Base-by-base conservation (phyloP, 2,329 filamentous ascomycete genomes). In the Penicillium sp. region DNA sequence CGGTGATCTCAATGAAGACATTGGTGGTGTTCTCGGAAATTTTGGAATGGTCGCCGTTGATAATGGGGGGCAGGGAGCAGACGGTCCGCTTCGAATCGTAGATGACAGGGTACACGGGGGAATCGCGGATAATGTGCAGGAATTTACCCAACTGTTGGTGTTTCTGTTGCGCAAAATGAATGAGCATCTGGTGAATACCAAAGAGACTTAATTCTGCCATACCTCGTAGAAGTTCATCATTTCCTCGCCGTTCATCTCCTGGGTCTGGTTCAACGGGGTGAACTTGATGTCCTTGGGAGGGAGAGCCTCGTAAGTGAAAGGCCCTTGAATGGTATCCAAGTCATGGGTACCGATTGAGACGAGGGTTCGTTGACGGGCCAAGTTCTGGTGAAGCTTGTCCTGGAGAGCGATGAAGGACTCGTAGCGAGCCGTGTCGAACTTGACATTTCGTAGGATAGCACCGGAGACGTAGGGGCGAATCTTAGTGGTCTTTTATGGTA, bases 261-360 rank as follows among this genome's bases (percentile, higher is more conserved):
- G 89, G 26, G 85, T 89, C 80, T 98, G 93, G 80, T 98, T 99
- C 63, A 99, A 80, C 23, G 95, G 95, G 19, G 82, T 80, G 76
- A 99, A 99, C 69, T 88, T 88, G 78, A 99, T 96, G 66, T 97
- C 87, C 76, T 92, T 88, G n/a, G 95, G 95, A 48, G 90, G 82
- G 31, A 93, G 84, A 19, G 95, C 95, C 77, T 98, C 93, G 72
- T 99, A 99, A 56, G 92, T 93, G 84, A 99, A 99, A 47, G 95
- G 95, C 0, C 93, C 95, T 76, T 96, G 82, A 67, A 99, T 82
- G 19, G 91, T 97, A 73, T 98, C 93, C 62, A 98, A 82, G 74
- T 99, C 93, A 77, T 99, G 95, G 3, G 95, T 99, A 67, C 95
- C 95, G 72, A 99, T 97, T 23, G 93, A 90, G n/a, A 97, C 93